These are phyloP conservation scores for Comarum palustre DNA, from an alignment of 306 rosid species.

Conservation along the genomic window DNA sequence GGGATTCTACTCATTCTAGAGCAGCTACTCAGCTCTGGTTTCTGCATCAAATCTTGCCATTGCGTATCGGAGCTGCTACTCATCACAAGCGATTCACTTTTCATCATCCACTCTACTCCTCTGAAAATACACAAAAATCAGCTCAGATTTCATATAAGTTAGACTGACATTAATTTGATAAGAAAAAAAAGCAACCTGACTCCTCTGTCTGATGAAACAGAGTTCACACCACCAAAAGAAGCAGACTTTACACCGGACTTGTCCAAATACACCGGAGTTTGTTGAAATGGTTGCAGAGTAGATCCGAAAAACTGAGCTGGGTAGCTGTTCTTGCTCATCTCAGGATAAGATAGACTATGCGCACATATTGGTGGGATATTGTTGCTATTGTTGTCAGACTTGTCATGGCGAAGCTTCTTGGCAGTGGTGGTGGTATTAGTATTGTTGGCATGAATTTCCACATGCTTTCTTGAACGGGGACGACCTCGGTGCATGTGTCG, in stretches of 20 bases:
- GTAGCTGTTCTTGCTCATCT: slow-evolving; percentile 29
- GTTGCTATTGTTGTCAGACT: background rate
- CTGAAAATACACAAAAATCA: slow-evolving; percentile 22
- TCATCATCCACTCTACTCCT: slow-evolving; percentile 65
- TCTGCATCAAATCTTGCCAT: slow-evolving; percentile 54
- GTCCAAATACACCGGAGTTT: slow-evolving; percentile 36
- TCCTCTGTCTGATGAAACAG: slow-evolving; percentile 38
- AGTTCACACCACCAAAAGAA: slow-evolving; percentile 22
- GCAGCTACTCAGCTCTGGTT: slow-evolving; percentile 33
- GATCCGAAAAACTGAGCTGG: slow-evolving; percentile 42
- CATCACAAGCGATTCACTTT: slow-evolving; percentile 43
- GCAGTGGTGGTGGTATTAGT: slow-evolving; percentile 1
- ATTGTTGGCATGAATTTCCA: slow-evolving; percentile 57
- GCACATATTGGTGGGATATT: slow-evolving; percentile 29
- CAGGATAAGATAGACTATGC: slow-evolving; percentile 23
- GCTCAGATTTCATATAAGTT: background rate
- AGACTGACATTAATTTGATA: background rate
- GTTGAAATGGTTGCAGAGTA: slow-evolving; percentile 32
- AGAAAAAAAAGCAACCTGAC: slow-evolving; percentile 39
- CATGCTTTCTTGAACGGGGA: slow-evolving; percentile 98
- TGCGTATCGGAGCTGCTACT: slow-evolving; percentile 39
- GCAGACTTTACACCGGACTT: slow-evolving; percentile 30
- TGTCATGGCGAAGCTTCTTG: slow-evolving; percentile 56
- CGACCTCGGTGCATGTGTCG: slow-evolving; percentile 92
- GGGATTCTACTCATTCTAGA: slow-evolving; percentile 31